Conservation (phyloP, 192 early-diverging fungal species). For the Linnemannia exigua region DNA sequence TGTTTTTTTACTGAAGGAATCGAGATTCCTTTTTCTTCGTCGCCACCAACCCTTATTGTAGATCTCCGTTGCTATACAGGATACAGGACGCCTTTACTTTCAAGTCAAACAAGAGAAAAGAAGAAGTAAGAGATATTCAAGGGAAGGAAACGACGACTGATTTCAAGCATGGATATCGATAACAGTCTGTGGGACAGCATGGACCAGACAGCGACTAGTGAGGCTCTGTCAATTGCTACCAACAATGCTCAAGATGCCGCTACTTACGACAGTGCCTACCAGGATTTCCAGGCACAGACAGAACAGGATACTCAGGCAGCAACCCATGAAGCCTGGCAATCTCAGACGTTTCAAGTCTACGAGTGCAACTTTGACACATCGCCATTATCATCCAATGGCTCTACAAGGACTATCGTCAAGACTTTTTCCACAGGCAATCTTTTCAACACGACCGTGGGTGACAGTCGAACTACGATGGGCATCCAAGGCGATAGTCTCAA, state of each 20-base stretch:
- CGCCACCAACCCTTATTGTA: not conserved
- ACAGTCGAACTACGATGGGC: slow-evolving; percentile 27
- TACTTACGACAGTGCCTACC: not conserved
- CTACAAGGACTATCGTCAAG: slow-evolving; percentile 11
- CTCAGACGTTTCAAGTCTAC: slow-evolving; percentile 35
- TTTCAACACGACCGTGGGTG: slow-evolving; percentile 49
- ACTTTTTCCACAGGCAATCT: slow-evolving; percentile 23
- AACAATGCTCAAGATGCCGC: not conserved
- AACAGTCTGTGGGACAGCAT: not conserved
- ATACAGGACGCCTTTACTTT: too few relatives aligned
- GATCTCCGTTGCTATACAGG: not conserved
- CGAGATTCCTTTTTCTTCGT: not conserved
- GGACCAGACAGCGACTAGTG: not conserved
- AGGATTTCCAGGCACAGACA: not conserved
- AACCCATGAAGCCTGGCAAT: slow-evolving; percentile 12
- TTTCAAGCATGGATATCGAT: not conserved
- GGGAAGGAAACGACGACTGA: not conserved
- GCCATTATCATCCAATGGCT: not conserved
- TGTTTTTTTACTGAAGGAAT: not conserved
- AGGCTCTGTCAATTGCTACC: too few relatives aligned
- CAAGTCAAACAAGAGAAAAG: not conserved
- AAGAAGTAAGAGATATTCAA: not conserved
- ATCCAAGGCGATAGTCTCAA: slow-evolving; percentile 31
- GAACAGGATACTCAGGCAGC: not conserved
- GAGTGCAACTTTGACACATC: slow-evolving; percentile 28